Evolutionary conservation across 108 stramenopile genomes (phyloP).

Genomic region (Cyclotella kingstonii): DNA sequence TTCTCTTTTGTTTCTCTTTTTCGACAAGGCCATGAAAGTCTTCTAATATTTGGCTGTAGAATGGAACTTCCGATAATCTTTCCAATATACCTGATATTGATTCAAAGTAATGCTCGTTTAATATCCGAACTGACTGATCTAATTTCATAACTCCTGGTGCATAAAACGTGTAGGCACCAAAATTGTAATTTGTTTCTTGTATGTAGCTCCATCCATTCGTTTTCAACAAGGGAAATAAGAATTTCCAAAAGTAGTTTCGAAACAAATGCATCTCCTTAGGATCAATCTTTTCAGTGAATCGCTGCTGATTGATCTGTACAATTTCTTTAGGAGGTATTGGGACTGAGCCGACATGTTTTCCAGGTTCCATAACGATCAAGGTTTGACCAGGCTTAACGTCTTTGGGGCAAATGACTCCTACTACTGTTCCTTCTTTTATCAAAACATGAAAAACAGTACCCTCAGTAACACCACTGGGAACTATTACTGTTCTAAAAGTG

Average conservation of each 20-base stretch:
- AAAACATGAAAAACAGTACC: conserved; percentile 24
- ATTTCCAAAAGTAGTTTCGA: conserved; percentile 19
- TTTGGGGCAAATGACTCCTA: conserved; percentile 30
- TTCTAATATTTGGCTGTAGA: not conserved
- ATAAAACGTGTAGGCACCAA: conserved; percentile 22
- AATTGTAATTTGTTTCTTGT: conserved; percentile 11
- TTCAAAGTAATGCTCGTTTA: conserved; percentile 8
- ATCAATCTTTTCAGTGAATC: conserved; percentile 6
- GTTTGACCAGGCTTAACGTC: conserved; percentile 23
- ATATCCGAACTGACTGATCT: not conserved
- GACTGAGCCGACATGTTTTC: not conserved
- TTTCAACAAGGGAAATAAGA: conserved; percentile 13
- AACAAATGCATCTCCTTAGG: not conserved
- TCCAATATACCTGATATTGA: conserved; percentile 7
- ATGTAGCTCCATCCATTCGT: conserved; percentile 14
- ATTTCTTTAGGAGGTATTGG: conserved; percentile 21
- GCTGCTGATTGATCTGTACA: conserved; percentile 17
- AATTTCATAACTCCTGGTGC: not conserved
- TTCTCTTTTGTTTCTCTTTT: conserved; percentile 24
- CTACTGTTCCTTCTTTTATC: not conserved
- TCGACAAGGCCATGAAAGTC: conserved; percentile 4
- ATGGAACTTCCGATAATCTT: not conserved
- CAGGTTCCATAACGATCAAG: conserved; percentile 25
- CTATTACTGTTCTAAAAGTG: conserved; percentile 18
- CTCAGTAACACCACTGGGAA: conserved; percentile 19